Percentiles rank a stretch among this genome's conserved stretches.
These are phyloP conservation scores for Citrullus amarus DNA, from an alignment of 306 rosid genomes.

Conservation along the genomic window DNA sequence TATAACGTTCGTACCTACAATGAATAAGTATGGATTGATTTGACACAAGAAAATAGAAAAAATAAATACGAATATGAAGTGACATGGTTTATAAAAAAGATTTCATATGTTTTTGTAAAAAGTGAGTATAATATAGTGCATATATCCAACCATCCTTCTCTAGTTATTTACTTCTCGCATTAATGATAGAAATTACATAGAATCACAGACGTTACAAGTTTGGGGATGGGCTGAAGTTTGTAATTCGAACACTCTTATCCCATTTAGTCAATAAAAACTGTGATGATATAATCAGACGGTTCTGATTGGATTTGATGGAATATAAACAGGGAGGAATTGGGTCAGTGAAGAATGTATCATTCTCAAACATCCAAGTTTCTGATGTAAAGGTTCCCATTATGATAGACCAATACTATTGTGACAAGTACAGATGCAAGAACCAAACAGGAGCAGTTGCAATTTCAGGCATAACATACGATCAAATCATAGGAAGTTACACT, in stretches of 20 bases:
- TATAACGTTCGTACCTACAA: background rate
- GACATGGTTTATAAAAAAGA: background rate
- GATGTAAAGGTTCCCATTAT: slow-evolving; percentile 59
- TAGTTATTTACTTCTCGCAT: no score
- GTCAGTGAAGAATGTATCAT: slow-evolving; percentile 74
- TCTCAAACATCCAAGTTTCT: slow-evolving; percentile 56
- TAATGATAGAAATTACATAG: no score
- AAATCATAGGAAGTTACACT: slow-evolving; percentile 46
- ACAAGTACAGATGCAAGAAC: slow-evolving; percentile 68
- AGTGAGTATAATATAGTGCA: background rate
- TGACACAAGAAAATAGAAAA: background rate
- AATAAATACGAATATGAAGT: background rate
- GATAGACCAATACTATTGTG: slow-evolving; percentile 87
- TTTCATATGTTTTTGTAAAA: background rate
- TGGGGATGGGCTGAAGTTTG: no score
- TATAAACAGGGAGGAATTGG: slow-evolving; percentile 72
- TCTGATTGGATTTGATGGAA: background rate
- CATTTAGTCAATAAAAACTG: background rate
- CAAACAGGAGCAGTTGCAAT: slow-evolving; percentile 49
- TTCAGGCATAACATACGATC: slow-evolving; percentile 45
- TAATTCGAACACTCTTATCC: background rate
- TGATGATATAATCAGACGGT: background rate
- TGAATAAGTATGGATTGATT: background rate
- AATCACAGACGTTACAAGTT: no score
- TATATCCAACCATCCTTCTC: no score